A percentile compares a stretch with the other conserved stretches of the same genome.
Conservation (phyloP, 352 stramenopile genomes). For the Phytophthora sojae region DNA sequence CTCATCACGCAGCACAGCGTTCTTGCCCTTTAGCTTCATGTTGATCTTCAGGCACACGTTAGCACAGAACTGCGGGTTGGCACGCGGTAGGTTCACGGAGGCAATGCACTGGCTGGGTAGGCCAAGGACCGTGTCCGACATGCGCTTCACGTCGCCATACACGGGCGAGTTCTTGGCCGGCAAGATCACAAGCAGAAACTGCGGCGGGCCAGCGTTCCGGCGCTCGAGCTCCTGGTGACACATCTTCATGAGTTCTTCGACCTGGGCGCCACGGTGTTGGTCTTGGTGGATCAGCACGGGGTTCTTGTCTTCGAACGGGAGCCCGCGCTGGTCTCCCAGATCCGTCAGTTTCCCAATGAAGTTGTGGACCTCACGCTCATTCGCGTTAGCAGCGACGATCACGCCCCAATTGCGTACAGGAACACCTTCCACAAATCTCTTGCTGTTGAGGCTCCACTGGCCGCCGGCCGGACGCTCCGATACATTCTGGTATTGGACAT, state of each 20-base stretch:
- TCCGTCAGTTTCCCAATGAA: constrained; percentile 49
- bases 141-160: constrained; percentile 74
- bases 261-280: constrained; percentile 36
- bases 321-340: constrained; percentile 38
- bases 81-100: constrained; percentile 42
- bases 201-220: constrained; percentile 30
- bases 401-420: constrained; percentile 60
- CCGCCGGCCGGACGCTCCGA: constrained; percentile 68
- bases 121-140: constrained; percentile 73
- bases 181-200: constrained; percentile 66
- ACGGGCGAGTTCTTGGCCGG: constrained; percentile 38
- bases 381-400: constrained; percentile 46
- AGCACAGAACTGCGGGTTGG: constrained; percentile 58
- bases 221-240: constrained; percentile 44
- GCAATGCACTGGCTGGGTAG: constrained; percentile 77
- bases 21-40: constrained; percentile 75
- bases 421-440: constrained; percentile 62
- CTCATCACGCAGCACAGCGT: constrained; percentile 56
- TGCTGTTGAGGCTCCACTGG: constrained; percentile 78
- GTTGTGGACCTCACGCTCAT: constrained; percentile 34
- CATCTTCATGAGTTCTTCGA: constrained; percentile 70
- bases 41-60: constrained; percentile 84
- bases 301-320: constrained; percentile 47
- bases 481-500: constrained; percentile 68
- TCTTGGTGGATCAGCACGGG: constrained; percentile 49